Conservation (phyloP, 2,329 filamentous ascomycete species). For the Aspergillus awamori region DNA sequence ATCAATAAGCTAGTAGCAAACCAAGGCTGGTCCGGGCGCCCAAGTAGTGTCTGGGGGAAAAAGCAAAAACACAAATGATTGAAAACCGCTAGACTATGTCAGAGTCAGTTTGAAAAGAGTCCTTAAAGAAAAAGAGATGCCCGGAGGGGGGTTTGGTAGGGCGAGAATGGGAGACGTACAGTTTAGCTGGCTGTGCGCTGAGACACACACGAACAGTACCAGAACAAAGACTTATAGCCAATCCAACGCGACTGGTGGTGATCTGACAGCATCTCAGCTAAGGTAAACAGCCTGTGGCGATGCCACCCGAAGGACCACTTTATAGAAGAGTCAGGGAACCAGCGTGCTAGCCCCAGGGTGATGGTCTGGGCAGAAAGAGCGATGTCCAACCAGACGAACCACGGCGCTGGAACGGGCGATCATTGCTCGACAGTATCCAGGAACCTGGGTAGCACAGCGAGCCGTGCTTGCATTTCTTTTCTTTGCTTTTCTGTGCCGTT, state of each 20-base stretch:
- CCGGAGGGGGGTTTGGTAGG: neutral
- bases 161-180: neutral
- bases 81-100: neutral
- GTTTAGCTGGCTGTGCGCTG: neutral
- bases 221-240: neutral
- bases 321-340: conserved; percentile 1
- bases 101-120: neutral
- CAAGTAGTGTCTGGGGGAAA: conserved; percentile 1
- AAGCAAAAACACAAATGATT: conserved; percentile 3
- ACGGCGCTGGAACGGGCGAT: conserved; percentile 18
- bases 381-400: conserved; percentile 18
- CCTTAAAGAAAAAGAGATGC: neutral
- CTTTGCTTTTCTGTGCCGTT: conserved; percentile 5
- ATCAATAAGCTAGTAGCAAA: conserved; percentile 14
- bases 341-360: neutral
- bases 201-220: neutral
- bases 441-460: conserved; percentile 11
- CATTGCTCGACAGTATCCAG: conserved; percentile 16
- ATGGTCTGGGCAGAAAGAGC: conserved; percentile 15
- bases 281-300: neutral
- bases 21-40: conserved; percentile 3
- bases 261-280: neutral
- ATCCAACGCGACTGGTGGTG: neutral
- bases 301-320: conserved; percentile 6
- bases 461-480: conserved; percentile 3